Evolutionary conservation across 805 yeast species (phyloP), one percentile per base, ranked within the genome.

Genomic region (Monosporozyma solicola): DNA sequence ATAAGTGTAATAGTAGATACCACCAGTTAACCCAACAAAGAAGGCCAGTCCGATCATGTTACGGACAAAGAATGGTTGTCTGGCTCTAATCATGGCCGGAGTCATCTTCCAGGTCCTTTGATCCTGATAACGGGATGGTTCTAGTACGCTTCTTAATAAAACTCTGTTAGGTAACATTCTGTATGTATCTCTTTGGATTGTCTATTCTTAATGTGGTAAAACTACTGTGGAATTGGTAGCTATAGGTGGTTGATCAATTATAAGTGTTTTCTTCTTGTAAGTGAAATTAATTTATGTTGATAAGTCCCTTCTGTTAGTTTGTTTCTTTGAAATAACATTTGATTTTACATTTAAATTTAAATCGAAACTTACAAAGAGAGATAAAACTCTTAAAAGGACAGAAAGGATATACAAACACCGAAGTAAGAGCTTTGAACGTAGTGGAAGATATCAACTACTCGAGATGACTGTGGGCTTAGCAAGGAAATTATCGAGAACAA

Each of bases 11-110:
- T 69, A 46, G 62, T 76, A 91, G 29, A 89, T 84, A 46, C 87
- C 82, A 10, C 79, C 73, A 5, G 94, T 83, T 51, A 88, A 71
- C n/a, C 84, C 78, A 4, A 82, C 70, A 22, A 88, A 72, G 0
- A 78, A 69, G 16, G 74, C 74, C 50, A 91, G 80, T 0, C 83
- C 79, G 20, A 80, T 72, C 64, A 85, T 79, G 68, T 91, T 92
- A 62, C 77, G 81, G 78, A 83, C 80, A 72, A 90, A 87, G 65
- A 80, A 92, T 44, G 96, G 97, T 55, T 79, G 76, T 69, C 98
- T 80, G 48, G 96, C 97, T 58, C 98, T 78, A 59, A 88, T 75
- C 77, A 92, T 82, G 5, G 97, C 96, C 15, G 96, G 96, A 1
- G 97, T 87, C 92, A 90, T 90, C 64, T 84, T 84, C 71, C 80